Percentiles rank a stretch among this genome's conserved stretches.
Evolutionary conservation across 345 rosid genomes (phyloP).

Genomic region (Carallia brachiata): DNA sequence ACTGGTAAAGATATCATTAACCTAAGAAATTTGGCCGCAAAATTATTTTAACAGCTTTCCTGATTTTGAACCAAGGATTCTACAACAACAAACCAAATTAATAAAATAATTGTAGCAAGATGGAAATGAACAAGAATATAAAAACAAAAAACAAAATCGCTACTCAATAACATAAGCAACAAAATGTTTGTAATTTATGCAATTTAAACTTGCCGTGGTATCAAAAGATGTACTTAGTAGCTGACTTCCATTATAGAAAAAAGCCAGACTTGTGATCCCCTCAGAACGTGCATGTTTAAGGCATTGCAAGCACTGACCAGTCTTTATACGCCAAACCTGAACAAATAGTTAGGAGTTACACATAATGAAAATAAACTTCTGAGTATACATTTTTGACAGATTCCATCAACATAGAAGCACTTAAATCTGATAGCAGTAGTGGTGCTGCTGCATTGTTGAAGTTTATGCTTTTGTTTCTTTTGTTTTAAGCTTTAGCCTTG

Average conservation of each 20-base stretch:
- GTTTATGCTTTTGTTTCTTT: too few relatives aligned
- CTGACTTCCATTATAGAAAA: slow-evolving; percentile 97
- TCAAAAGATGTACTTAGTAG: slow-evolving; percentile 94
- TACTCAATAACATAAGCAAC: not conserved
- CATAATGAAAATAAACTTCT: not conserved
- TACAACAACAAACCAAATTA: slow-evolving; percentile 27
- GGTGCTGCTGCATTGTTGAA: too few relatives aligned
- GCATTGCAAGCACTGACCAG: slow-evolving; percentile 90
- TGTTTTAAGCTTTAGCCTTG: too few relatives aligned
- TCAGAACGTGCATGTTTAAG: slow-evolving; percentile 91
- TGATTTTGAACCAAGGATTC: slow-evolving; percentile 95
- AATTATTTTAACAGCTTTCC: slow-evolving; percentile 95
- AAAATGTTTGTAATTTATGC: slow-evolving; percentile 6
- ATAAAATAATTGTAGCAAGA: not conserved
- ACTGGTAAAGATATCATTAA: slow-evolving; percentile 83
- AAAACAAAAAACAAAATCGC: not conserved
- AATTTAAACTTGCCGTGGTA: slow-evolving; percentile 70
- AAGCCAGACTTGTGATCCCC: slow-evolving; percentile 86
- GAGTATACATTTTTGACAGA: not conserved
- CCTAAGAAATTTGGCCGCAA: slow-evolving; percentile 85
- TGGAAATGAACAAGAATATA: not conserved
- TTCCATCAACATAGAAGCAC: not conserved
- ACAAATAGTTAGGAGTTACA: not conserved
- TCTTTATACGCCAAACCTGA: slow-evolving; percentile 96
- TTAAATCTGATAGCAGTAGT: not conserved